Base-by-base conservation (phyloP, 2,329 filamentous ascomycete species). In the Chalaropsis thielavioides region DNA sequence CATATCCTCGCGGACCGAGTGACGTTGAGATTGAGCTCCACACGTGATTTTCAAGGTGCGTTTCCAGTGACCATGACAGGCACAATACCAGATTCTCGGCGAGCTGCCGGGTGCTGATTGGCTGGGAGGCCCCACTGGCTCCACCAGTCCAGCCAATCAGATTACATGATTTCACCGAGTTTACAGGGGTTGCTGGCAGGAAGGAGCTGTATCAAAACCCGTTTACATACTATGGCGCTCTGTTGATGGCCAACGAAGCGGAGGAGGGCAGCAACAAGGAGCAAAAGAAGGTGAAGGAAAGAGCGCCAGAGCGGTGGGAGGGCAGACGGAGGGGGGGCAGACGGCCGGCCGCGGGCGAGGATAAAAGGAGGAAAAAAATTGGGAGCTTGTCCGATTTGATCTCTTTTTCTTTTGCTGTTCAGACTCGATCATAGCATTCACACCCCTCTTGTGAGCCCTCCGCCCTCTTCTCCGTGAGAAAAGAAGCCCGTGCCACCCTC, bases 21-120 rank as follows among this genome's bases (percentile, higher is more conserved):
- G 59, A 61, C 59, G 59, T 61, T 62, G 60, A 62, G 22, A 62
- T 62, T 62, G 60, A 62, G 43, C 60, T 62, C 60, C 43, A 51
- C 60, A 62, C 60, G 60, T 62, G 60, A 62, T 62, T 62, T 31
- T 35, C 27, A n/a, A 19, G 40, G 24, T 62, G 43, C 43, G 6
- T 62, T 62, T 49, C 43, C 41, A 44, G 17, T 58, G 24, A 38
- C 54, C 27, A n/a, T 8, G 13, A 59, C 7, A 38, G 24, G 10
- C 22, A 3, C 22, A 46, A 49, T 49, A 15, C 51, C 31, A 17
- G 17, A 58, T 31, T 58, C 31, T 62, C 60, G 60, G 60, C 40
- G 60, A 38, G 15, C 24, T 22, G 27, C n/a, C n/a, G 43, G 5
- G 8, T 11, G 22, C 41, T 62, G 13, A 62, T 62, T 62, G 60